Conservation (phyloP, 495 filamentous ascomycete genomes). For the Penicillium simplicissimum region DNA sequence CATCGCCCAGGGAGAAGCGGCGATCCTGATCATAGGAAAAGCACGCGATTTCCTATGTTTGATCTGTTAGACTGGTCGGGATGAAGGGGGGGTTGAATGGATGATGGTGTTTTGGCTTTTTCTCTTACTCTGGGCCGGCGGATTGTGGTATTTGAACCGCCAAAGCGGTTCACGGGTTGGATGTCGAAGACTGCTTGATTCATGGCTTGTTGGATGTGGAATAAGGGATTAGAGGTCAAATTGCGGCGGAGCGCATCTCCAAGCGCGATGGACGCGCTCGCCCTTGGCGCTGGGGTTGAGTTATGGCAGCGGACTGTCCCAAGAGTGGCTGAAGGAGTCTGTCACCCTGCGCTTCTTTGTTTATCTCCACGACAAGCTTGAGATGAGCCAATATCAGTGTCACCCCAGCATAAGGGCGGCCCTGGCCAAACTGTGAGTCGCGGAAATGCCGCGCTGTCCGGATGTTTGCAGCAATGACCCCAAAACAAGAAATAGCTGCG, state of each 20-base stretch:
- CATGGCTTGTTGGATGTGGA: constrained; percentile 28
- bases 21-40: constrained; percentile 91
- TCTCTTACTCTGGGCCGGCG: constrained; percentile 62
- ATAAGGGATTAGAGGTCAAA: not conserved
- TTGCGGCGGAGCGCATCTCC: not conserved
- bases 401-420: not conserved
- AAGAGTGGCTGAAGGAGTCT: not conserved
- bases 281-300: not conserved
- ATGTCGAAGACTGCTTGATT: constrained; percentile 54
- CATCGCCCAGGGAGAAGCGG: constrained; percentile 70
- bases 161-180: constrained; percentile 61
- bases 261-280: not conserved
- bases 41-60: constrained; percentile 75
- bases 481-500: not conserved
- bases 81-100: not conserved
- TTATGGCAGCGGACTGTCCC: not conserved
- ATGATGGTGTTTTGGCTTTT: constrained; percentile 12
- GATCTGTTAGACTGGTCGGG: not conserved
- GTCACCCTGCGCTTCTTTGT: not conserved
- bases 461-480: not conserved
- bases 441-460: not conserved
- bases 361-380: not conserved
- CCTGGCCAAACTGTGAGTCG: not conserved
- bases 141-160: constrained; percentile 60
- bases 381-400: not conserved